Evolutionary conservation across 805 yeast species (phyloP).

Genomic region (Candida krabiensis): DNA sequence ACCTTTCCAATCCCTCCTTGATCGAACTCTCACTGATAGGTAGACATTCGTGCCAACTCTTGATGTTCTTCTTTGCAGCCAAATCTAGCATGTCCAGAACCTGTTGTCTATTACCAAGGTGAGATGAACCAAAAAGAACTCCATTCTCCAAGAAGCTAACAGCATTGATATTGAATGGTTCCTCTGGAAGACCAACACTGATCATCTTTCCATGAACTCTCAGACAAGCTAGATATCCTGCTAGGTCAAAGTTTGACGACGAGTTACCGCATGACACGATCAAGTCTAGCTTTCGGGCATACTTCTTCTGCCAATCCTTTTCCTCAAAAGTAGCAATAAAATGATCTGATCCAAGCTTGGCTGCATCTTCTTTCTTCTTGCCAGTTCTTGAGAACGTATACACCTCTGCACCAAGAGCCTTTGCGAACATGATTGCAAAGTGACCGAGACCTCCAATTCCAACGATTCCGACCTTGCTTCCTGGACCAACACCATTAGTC

Average conservation of each 20-base stretch:
- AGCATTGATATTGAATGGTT: conserved; percentile 43
- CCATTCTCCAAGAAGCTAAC: conserved; percentile 43
- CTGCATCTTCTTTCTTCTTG: conserved; percentile 51
- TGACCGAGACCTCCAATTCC: conserved; percentile 73
- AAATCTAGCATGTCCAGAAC: conserved; percentile 64
- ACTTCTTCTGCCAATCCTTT: conserved; percentile 33
- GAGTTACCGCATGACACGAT: conserved; percentile 55
- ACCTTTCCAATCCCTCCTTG: conserved; percentile 53
- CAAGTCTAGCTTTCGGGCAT: conserved; percentile 43
- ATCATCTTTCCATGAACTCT: conserved; percentile 60
- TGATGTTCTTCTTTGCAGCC: conserved; percentile 57
- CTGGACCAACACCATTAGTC: conserved; percentile 38
- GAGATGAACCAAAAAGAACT: conserved; percentile 55
- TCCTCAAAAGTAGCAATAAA: conserved; percentile 48
- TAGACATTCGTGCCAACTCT: conserved; percentile 63
- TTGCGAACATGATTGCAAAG: conserved; percentile 58
- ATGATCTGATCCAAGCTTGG: conserved; percentile 54
- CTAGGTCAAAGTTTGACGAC: conserved; percentile 48
- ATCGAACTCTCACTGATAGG: conserved; percentile 54
- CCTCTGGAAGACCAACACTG: conserved; percentile 67
- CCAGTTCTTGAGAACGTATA: conserved; percentile 54
- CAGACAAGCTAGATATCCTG: conserved; percentile 47
- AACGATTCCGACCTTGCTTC: conserved; percentile 53
- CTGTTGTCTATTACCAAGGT: conserved; percentile 62
- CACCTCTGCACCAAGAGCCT: conserved; percentile 64